Base-by-base conservation (phyloP, 305 asterid genomes). In the Solanum aculeatissimum region DNA sequence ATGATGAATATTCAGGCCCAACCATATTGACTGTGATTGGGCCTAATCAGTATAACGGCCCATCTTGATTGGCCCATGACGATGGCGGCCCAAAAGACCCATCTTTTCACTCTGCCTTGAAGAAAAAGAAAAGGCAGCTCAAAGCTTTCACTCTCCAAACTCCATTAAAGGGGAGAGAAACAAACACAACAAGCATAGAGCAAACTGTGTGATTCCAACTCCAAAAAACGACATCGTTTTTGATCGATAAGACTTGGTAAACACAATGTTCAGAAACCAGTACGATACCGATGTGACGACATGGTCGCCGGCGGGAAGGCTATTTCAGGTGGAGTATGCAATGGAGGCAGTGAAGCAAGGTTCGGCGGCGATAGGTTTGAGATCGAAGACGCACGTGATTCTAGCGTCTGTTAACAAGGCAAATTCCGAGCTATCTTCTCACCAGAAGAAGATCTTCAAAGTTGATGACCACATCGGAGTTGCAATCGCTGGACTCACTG, bases 291-390 rank as follows among this genome's bases (percentile, higher is more conserved):
- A 96, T 80, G 99, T 96, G 68, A 96, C 99, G 57, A 94, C 98
- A 82, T 96, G 98, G 99, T 93, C 99, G 43, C 99, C 99, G 87
- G 98, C 98, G 65, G 99, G 99, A 79, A 88, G 99, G 85, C 87
- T 97, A 21, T 97, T 97, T 85, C 98, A 97, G 84, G 99, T 97
- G 27, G 99, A 97, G 78, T 97, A 97, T 86, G 98, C 99, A 13
- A 97, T 97, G 99, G 99, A 95, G 88, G 99, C 99, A 23, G 99
- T 95, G 87, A 97, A 97, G 91, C 99, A 95, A 88, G 99, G 99
- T 63, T 95, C 99, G 45, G 98, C 99, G 83, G 99, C 99, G 83
- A 93, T 97, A 78, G 99, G 98, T 72, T 87, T 97, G 90, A 87
- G 98, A 95, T 95, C 99, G 87, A 97, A 95, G 92, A 92, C 97